Evolutionary conservation across 169 alveolate species (phyloP), one percentile per base, ranked within the genome.

Genomic region (Cryptosporidium andersoni): DNA sequence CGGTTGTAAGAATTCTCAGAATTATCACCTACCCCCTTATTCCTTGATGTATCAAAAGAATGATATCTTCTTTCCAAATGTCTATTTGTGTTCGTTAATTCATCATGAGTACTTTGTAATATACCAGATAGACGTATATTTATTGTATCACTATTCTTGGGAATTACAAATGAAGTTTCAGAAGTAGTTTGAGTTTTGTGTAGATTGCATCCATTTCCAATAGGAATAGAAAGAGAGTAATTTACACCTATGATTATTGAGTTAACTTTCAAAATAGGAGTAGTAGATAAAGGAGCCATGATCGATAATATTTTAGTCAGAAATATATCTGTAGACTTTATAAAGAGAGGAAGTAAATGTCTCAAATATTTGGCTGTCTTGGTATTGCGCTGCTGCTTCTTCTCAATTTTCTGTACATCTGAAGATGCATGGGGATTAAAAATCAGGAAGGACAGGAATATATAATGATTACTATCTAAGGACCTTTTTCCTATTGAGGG

Each of bases 351-450:
- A 42, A 74, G 60, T n/a, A 74, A 49, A 39, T 74, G 85, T 60
- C 60, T 66, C 36, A 74, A 37, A 12, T 74, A 74, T 74, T 48
- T 74, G 3, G 51, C 55, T 9, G 85, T 74, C 43, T 74, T 74
- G 16, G 85, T 74, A 14, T 55, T 55, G 55, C 45, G 55, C 45
- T 74, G 85, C n/a, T 42, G 55, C 48, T 74, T 42, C n/a, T 74
- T 74, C n/a, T 74, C 85, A 40, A 74, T 74, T 58, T 68, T 74
- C 4, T 58, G 48, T 7, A 74, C 47, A 34, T 74, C 85, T 45
- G 85, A 52, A 42, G 85, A 74, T 12, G 60, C 85, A 42, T 74
- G 85, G 7, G 85, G 85, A 58, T 74, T 74, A 58, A 74, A 47
- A 58, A 51, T 51, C 49, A 74, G 55, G 42, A 48, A 74, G 40